Evolutionary conservation across 139 green algal genomes (phyloP), one percentile per base, ranked within the genome.

Genomic region (Chlorella sp.): DNA sequence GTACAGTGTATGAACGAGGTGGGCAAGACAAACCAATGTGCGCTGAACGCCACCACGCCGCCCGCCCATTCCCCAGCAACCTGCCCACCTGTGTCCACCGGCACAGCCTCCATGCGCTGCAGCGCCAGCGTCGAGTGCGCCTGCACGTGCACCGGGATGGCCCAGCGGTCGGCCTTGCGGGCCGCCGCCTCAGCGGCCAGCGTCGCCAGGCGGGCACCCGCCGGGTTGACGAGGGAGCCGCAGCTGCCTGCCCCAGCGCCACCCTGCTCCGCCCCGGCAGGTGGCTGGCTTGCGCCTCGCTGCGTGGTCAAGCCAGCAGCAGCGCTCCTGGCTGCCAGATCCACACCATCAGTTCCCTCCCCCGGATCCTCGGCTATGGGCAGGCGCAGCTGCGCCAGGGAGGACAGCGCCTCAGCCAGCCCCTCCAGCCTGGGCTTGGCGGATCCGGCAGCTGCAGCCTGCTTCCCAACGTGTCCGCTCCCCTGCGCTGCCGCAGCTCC

Each of bases 51-150:
- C 41, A 13, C 36, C 69, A 40, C 19, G 1, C 6, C 34, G 36
- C 32, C 26, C 22, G 16, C 1, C 38, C 40, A 40, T 30, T 38
- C 19, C 5, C 6, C n/a, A 36, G 36, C 9, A 30, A 43, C 13
- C 0, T 14, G 48, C 46, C 46, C 48, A 68, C 54, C 58, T 41
- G 81, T 30, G 19, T 84, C 78, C 28, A n/a, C 4, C 8, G 56
- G 54, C 56, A 80, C 51, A n/a, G 74, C 72, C 46, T 48, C 72
- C 70, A 86, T 46, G 28, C 41, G 34, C 54, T 86, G 56, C 54
- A 86, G 81, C 70, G 30, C 44, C 56, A 86, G 72, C 40, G 56
- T 38, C 26, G 70, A 62, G 72, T 86, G 81, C 14, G 70, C 38
- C 70, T 86, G 81, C 40, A 75, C 38, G n/a, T 54, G 68, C 44